Evolutionary conservation across 345 rosid species (phyloP).

Genomic region (Dovyalis caffra): DNA sequence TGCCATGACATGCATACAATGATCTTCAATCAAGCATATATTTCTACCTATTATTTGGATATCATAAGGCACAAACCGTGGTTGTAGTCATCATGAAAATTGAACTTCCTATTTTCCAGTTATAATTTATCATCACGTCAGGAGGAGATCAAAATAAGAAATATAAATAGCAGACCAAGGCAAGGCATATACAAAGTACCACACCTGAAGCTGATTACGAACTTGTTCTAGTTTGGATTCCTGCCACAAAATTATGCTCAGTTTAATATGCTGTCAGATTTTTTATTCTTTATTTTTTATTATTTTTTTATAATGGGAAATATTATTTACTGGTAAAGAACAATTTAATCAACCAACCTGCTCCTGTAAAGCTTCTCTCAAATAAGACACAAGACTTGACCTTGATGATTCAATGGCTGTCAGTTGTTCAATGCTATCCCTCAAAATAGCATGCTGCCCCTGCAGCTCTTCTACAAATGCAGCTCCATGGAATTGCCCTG

Average conservation of each 20-base stretch:
- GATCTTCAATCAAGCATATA: neutral
- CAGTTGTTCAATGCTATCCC: conserved; percentile 73
- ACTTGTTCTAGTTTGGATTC: conserved; percentile 76
- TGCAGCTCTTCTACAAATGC: conserved; percentile 66
- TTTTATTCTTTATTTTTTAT: too few relatives aligned
- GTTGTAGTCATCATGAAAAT: too few relatives aligned
- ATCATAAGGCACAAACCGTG: too few relatives aligned
- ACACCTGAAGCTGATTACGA: conserved; percentile 82
- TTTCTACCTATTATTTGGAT: neutral
- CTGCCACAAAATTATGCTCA: conserved; percentile 41
- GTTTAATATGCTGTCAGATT: conserved; percentile 6
- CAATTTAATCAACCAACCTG: conserved; percentile 53
- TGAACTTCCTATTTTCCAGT: neutral
- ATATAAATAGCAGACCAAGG: neutral
- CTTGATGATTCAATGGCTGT: conserved; percentile 59
- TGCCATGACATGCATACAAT: neutral
- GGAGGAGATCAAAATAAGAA: neutral
- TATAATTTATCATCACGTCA: neutral
- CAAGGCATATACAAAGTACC: neutral
- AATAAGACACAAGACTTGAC: conserved; percentile 62
- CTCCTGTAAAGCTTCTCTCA: conserved; percentile 84
- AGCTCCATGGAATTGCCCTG: conserved; percentile 54
- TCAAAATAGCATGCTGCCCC: conserved; percentile 64
- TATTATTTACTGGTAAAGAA: neutral
- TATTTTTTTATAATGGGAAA: conserved; percentile 4